Evolutionary conservation across 306 rosid genomes (phyloP).

Genomic region (Pueraria montana): DNA sequence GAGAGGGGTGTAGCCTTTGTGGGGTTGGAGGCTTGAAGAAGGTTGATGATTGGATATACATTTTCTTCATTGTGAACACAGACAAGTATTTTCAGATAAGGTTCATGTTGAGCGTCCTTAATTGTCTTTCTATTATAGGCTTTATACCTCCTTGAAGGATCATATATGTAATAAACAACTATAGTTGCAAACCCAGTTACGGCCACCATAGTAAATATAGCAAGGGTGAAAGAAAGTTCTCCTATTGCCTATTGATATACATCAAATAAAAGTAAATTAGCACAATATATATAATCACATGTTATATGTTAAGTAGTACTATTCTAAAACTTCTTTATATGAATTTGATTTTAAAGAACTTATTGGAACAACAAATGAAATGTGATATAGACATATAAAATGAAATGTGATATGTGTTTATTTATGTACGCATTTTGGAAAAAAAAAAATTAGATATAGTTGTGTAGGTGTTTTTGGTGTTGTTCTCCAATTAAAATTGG

Average conservation of each 20-base stretch:
- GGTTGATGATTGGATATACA: conserved; percentile 47
- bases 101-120: background rate
- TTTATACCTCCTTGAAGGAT: conserved; percentile 50
- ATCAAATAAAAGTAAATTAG: conserved; percentile 23
- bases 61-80: conserved; percentile 47
- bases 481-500: background rate
- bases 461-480: background rate
- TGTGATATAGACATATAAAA: background rate
- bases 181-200: conserved; percentile 29
- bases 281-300: background rate
- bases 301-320: background rate
- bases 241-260: conserved; percentile 22
- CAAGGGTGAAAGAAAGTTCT: background rate
- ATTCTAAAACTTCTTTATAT: background rate
- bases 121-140: conserved; percentile 36
- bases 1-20: conserved; percentile 36
- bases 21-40: conserved; percentile 49
- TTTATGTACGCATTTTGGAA: background rate
- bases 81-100: conserved; percentile 41
- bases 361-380: background rate
- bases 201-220: conserved; percentile 40
- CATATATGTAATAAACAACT: conserved; percentile 40
- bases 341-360: conserved; percentile 6
- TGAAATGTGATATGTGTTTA: background rate
- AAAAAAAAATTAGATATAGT: too few species aligned